phyloP scores from a whole-genome alignment of 345 rosid genomes.

The Camelina hispida region DNA sequence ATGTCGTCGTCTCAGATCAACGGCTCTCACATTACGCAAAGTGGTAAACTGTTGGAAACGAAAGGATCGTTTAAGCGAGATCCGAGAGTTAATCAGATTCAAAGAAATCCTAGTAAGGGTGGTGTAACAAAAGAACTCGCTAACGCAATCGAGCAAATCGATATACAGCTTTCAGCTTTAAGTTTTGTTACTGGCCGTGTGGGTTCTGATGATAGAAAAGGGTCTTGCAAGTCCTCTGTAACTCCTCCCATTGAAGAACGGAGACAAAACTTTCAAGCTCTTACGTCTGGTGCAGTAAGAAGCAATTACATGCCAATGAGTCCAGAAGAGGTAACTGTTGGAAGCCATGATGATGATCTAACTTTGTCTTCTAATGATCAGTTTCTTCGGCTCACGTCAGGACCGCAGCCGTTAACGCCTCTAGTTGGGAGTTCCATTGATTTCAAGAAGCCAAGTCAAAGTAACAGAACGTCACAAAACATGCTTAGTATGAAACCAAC shows the following conservation, averaged over 20 bases:
- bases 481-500: slow-evolving; percentile 37
- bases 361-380: slow-evolving; percentile 12
- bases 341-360: slow-evolving; percentile 21
- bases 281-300: slow-evolving; percentile 16
- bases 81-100: slow-evolving; percentile 5
- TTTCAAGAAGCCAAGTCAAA: slow-evolving; percentile 26
- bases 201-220: slow-evolving; percentile 11
- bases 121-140: slow-evolving; percentile 40
- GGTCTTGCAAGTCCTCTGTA: neutral
- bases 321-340: slow-evolving; percentile 1
- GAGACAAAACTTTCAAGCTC: slow-evolving; percentile 29
- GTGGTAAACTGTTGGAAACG: neutral
- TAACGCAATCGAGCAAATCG: slow-evolving; percentile 50
- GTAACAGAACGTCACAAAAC: slow-evolving; percentile 32
- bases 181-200: slow-evolving; percentile 36
- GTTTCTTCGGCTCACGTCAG: slow-evolving; percentile 20
- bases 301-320: neutral
- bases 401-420: slow-evolving; percentile 21
- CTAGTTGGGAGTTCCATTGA: slow-evolving; percentile 26
- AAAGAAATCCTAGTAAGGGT: slow-evolving; percentile 6
- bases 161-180: slow-evolving; percentile 50
- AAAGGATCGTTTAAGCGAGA: slow-evolving; percentile 2
- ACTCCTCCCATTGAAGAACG: slow-evolving; percentile 10
- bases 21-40: neutral
- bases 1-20: neutral